Percentiles rank a stretch among this genome's conserved stretches.
These are phyloP conservation scores for Phaeosphaeria sp. DNA, from an alignment of 2,329 filamentous ascomycete species.

Conservation along the genomic window DNA sequence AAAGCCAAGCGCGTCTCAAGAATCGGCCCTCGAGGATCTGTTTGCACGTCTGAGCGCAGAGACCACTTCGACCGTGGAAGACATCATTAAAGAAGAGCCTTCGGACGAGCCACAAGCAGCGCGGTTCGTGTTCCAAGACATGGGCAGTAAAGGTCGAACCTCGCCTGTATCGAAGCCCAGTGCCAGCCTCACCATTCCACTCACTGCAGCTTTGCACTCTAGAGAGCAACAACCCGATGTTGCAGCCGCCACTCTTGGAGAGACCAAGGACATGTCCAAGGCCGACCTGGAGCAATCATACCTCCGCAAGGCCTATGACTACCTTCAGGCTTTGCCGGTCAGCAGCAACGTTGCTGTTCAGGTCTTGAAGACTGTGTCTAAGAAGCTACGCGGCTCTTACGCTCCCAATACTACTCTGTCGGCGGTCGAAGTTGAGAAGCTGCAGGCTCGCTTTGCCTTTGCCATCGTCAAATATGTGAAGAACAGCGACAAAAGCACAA, in stretches of 20 bases:
- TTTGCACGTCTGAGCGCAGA: constrained; percentile 25
- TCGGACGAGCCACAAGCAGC: constrained; percentile 2
- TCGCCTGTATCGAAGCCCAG: neutral
- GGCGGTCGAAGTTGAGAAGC: constrained; percentile 12
- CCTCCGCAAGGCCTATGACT: constrained; percentile 23
- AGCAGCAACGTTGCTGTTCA: constrained; percentile 2
- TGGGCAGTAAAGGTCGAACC: no score
- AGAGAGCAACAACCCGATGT: neutral
- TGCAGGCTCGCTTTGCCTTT: constrained; percentile 25
- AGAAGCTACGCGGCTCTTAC: constrained; percentile 25
- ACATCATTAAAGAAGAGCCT: neutral
- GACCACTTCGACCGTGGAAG: neutral
- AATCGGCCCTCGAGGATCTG: constrained; percentile 21
- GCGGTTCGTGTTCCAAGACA: constrained; percentile 11
- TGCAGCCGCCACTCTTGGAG: no score
- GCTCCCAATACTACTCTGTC: constrained; percentile 3
- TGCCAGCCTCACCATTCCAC: neutral
- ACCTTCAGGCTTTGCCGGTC: constrained; percentile 19
- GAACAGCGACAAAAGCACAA: constrained; percentile 14
- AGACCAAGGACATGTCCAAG: neutral
- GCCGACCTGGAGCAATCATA: constrained; percentile 21
- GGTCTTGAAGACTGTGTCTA: constrained; percentile 21
- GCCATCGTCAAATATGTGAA: constrained; percentile 32
- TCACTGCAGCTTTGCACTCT: neutral
- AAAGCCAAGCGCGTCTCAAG: neutral